Evolutionary conservation across 202 grass and related monocot species (phyloP).

Genomic region (Alloteropsis angusta): DNA sequence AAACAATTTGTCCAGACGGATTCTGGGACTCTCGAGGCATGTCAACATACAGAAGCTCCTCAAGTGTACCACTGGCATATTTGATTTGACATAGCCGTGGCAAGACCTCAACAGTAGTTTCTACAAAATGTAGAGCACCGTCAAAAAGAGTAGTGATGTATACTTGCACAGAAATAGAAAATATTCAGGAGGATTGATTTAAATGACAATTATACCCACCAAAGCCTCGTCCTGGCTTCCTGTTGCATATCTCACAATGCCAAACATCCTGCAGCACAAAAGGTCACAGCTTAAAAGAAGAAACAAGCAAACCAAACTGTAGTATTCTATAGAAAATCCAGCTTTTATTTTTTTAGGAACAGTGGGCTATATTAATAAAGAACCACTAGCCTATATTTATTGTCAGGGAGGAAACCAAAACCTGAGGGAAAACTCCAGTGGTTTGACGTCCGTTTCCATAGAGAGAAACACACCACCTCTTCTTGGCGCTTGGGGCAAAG

Average conservation of each 20-base stretch:
- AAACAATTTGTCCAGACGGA: slow-evolving; percentile 78
- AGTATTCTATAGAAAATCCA: background rate
- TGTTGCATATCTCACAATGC: slow-evolving; percentile 98
- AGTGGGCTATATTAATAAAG: background rate
- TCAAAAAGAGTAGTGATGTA: background rate
- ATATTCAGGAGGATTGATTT: background rate
- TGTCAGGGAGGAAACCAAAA: slow-evolving; percentile 16
- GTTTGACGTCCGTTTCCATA: slow-evolving; percentile 93
- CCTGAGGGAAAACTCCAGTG: slow-evolving; percentile 97
- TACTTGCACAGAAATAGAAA: background rate
- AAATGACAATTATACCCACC: slow-evolving; percentile 45
- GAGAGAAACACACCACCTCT: slow-evolving; percentile 97
- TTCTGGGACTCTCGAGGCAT: slow-evolving; percentile 92
- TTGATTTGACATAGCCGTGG: slow-evolving; percentile 93
- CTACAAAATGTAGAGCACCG: slow-evolving; percentile 26
- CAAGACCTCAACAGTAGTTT: slow-evolving; percentile 96
- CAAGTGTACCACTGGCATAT: slow-evolving; percentile 90
- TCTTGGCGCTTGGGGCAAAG: slow-evolving; percentile 83
- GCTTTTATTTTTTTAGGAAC: background rate
- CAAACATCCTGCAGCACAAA: slow-evolving; percentile 74
- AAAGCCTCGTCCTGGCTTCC: slow-evolving; percentile 85
- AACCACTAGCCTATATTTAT: background rate
- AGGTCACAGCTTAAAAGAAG: background rate
- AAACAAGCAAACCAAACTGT: background rate
- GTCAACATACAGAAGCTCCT: slow-evolving; percentile 94